Conservation (phyloP, 2,329 filamentous ascomycete species). For the Trichoderma brevicompactum region DNA sequence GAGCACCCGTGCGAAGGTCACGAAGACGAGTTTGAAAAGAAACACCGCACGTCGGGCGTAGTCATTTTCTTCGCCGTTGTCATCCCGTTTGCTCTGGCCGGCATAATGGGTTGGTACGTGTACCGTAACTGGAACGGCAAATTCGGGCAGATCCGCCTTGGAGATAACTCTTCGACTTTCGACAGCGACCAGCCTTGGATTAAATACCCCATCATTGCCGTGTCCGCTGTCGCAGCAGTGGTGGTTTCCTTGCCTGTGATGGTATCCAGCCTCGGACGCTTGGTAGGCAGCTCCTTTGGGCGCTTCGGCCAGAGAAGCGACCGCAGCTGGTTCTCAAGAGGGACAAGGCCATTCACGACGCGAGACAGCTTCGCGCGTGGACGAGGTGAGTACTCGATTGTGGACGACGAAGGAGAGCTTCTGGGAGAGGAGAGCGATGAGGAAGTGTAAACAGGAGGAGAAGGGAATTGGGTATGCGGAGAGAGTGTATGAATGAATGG, state of each 20-base stretch:
- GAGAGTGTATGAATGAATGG: constrained; percentile 2
- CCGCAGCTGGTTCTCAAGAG: constrained; percentile 57
- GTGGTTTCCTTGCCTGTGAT: constrained; percentile 71
- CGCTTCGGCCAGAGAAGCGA: constrained; percentile 55
- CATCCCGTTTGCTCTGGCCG: constrained; percentile 73
- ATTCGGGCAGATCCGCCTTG: constrained; percentile 89
- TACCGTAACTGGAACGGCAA: constrained; percentile 85
- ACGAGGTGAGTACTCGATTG: constrained; percentile 82
- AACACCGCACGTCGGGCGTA: constrained; percentile 70
- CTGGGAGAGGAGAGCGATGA: constrained; percentile 93
- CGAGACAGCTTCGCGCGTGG: constrained; percentile 86
- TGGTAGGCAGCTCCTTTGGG: constrained; percentile 55
- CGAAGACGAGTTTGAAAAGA: constrained; percentile 77
- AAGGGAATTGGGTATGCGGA: not conserved
- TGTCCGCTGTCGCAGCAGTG: constrained; percentile 67
- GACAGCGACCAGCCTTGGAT: constrained; percentile 78
- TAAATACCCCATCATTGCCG: constrained; percentile 76
- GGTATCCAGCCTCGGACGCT: constrained; percentile 73
- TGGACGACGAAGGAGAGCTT: constrained; percentile 92
- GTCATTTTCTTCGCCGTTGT: constrained; percentile 85
- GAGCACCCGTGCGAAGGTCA: constrained; percentile 71
- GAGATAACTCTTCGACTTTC: constrained; percentile 63
- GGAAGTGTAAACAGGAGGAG: constrained; percentile 58
- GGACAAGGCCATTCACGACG: constrained; percentile 78
- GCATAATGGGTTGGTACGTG: constrained; percentile 78